Conservation (phyloP, 345 rosid genomes). For the Murraya paniculata region DNA sequence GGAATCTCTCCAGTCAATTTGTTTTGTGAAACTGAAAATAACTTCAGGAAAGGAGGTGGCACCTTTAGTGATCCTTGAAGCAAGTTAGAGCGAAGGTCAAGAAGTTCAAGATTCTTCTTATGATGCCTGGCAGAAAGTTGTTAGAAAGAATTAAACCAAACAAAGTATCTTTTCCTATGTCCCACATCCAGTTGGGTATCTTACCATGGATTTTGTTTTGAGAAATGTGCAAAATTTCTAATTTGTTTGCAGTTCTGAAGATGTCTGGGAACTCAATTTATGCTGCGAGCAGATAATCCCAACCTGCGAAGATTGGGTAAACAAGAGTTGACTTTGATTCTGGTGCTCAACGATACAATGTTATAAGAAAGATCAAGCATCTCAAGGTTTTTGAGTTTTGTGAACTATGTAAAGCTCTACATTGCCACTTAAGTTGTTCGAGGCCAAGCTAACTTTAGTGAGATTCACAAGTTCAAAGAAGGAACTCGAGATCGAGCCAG, state of each 20-base stretch:
- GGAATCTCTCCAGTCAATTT: slow-evolving; percentile 3
- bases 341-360: too few species aligned
- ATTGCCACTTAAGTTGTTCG: slow-evolving; percentile 18
- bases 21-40: neutral
- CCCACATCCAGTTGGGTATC: slow-evolving; percentile 18
- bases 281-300: neutral
- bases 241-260: neutral
- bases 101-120: neutral
- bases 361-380: slow-evolving; percentile 3
- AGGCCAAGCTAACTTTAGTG: neutral
- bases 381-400: slow-evolving; percentile 14
- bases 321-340: too few species aligned
- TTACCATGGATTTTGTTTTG: slow-evolving; percentile 23
- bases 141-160: neutral
- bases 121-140: neutral
- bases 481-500: slow-evolving; percentile 21
- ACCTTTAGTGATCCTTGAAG: neutral
- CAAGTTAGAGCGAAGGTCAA: neutral
- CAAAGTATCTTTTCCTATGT: neutral
- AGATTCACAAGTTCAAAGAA: neutral
- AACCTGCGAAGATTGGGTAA: too few species aligned
- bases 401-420: slow-evolving; percentile 15
- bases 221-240: neutral
- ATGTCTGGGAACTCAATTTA: neutral
- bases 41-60: neutral